Base-by-base conservation (phyloP, 495 filamentous ascomycete species). In the Penicillium turbatum region DNA sequence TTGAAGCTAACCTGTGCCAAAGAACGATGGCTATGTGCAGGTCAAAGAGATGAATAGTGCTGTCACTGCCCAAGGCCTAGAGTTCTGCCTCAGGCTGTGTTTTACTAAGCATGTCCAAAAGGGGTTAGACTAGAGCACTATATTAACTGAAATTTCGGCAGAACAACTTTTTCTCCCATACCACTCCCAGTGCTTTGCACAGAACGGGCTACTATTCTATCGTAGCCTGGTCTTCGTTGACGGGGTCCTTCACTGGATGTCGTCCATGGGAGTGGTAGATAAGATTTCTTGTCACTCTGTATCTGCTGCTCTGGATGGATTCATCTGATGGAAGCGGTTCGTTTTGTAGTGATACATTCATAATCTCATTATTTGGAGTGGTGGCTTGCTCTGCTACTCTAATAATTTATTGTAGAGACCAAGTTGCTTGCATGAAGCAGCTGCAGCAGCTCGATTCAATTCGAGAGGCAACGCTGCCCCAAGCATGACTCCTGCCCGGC, bases 301-400 rank as follows among this genome's bases (percentile, higher is more conserved):
- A 95, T 95, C 90, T 95, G 82, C 90, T 91, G 85, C 89, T 89
- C 84, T 89, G 79, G 88, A 84, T 80, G 74, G 66, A 57, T 63
- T 78, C 70, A 80, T 75, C 68, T 91, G 88, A 90, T 80, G 79
- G 82, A 79, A 81, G 87, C 82, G 82, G 88, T 83, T 92, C 88
- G 88, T 79, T 77, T 78, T 75, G 74, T 72, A 73, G 74, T 77
- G 74, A 77, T 71, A 77, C 74, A 77, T 77, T 69, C 59, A 57
- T 56, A 59, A 59, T 58, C 61, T 59, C 39, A 61, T 45, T 27
- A 41, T 56, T 24, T 17, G 35, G 27, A 37, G 43, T 59, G 48
- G 34, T 51, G 32, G 30, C 30, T 29, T 55, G 51, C 32, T 30
- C 12, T 29, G 9, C 16, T 15, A 46, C 21, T 29, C 26, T 38